Percentiles rank a stretch among this genome's conserved stretches.
These are phyloP conservation scores for Colletotrichum cordylinicola DNA, from an alignment of 2,329 filamentous ascomycete genomes.

Conservation along the genomic window DNA sequence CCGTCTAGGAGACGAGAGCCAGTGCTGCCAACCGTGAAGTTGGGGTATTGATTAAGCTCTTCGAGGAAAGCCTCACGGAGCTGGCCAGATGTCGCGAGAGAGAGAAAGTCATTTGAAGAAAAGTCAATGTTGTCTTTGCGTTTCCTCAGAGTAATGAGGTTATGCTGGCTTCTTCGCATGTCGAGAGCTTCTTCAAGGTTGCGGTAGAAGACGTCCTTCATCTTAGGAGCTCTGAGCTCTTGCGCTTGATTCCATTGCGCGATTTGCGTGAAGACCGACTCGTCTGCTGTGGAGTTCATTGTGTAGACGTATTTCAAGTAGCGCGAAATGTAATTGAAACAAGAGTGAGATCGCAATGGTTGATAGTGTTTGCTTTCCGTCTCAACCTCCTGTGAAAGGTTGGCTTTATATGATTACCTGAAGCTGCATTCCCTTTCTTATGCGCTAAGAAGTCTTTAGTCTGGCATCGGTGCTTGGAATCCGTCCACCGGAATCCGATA, in stretches of 20 bases:
- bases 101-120: slow-evolving; percentile 71
- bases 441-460: neutral
- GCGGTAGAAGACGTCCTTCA: slow-evolving; percentile 25
- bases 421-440: neutral
- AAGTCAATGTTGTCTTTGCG: slow-evolving; percentile 51
- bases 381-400: neutral
- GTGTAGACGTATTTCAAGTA: neutral
- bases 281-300: neutral
- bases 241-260: neutral
- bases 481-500: neutral
- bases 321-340: neutral
- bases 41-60: slow-evolving; percentile 40
- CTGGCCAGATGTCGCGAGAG: slow-evolving; percentile 52
- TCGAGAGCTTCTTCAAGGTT: slow-evolving; percentile 39
- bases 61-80: slow-evolving; percentile 54
- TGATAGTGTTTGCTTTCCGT: neutral
- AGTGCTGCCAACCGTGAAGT: neutral
- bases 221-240: neutral
- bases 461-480: neutral
- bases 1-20: slow-evolving; percentile 71
- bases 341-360: neutral
- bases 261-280: neutral
- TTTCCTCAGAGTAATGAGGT: slow-evolving; percentile 30
- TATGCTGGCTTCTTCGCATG: slow-evolving; percentile 25
- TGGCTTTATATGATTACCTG: neutral